Conservation (phyloP, 306 rosid species). For the Vigna hirtella region DNA sequence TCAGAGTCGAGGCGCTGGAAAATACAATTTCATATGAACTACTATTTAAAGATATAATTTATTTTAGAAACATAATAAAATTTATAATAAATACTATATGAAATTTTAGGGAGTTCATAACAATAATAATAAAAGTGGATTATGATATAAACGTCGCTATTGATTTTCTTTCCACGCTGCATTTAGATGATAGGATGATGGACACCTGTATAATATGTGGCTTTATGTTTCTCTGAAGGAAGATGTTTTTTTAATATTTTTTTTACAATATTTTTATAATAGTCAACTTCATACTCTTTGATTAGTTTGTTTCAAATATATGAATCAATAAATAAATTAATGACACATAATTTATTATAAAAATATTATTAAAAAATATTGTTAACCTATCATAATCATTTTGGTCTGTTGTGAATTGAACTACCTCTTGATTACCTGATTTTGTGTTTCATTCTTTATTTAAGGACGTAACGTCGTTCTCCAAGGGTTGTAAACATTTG, state of each 20-base stretch:
- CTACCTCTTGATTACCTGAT: too few relatives aligned
- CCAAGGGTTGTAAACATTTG: neutral
- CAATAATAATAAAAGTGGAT: neutral
- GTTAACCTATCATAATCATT: neutral
- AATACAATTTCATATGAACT: neutral
- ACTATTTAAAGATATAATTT: neutral
- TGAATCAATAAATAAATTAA: too few relatives aligned
- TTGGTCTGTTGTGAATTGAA: neutral
- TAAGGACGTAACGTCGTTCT: neutral
- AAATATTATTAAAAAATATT: too few relatives aligned
- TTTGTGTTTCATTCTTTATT: too few relatives aligned
- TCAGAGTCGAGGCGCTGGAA: neutral
- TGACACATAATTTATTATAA: too few relatives aligned
- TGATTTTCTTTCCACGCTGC: neutral
- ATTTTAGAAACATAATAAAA: neutral
- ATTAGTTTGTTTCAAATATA: too few relatives aligned
- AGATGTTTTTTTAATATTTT: too few relatives aligned
- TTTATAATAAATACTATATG: neutral
- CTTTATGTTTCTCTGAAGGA: neutral
- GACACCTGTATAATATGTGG: neutral
- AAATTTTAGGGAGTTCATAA: neutral
- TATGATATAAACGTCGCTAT: neutral
- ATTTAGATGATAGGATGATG: neutral
- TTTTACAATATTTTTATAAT: too few relatives aligned
- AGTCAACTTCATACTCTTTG: too few relatives aligned